Conservation (phyloP, 2,329 filamentous ascomycete species). For the Pseudopyrenochaeta lycopersici region DNA sequence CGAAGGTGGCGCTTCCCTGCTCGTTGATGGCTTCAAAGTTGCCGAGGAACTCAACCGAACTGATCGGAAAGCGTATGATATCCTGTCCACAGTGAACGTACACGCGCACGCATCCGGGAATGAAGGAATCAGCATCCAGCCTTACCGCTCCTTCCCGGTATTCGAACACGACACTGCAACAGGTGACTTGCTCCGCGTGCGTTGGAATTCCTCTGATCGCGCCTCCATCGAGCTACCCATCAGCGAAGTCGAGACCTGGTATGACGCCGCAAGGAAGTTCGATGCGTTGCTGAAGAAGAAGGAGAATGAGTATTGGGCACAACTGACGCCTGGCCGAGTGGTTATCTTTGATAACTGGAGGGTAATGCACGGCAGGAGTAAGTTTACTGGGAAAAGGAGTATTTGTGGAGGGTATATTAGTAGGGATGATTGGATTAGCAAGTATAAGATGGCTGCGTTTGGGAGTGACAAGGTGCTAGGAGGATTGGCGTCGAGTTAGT, state of each 20-base stretch:
- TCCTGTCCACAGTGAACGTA: constrained; percentile 66
- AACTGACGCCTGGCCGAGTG: constrained; percentile 79
- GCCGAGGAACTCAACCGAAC: constrained; percentile 67
- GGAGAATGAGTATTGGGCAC: constrained; percentile 78
- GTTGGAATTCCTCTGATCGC: constrained; percentile 95
- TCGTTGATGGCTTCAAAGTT: constrained; percentile 86
- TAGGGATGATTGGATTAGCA: constrained; percentile 38
- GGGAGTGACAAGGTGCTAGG: constrained; percentile 23
- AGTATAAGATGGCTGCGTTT: constrained; percentile 27
- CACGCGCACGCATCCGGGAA: constrained; percentile 90
- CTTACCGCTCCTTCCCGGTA: constrained; percentile 75
- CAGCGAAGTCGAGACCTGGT: constrained; percentile 71
- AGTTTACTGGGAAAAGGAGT: constrained; percentile 83
- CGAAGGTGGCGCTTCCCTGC: constrained; percentile 77
- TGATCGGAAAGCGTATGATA: constrained; percentile 64
- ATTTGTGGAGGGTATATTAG: constrained; percentile 84
- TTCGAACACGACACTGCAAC: constrained; percentile 66
- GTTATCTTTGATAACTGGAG: constrained; percentile 98
- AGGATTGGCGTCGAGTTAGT: constrained; percentile 13
- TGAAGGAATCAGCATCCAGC: constrained; percentile 79
- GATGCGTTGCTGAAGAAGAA: constrained; percentile 71
- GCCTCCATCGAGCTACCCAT: constrained; percentile 70
- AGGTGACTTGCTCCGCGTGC: constrained; percentile 67
- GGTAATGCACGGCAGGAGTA: constrained; percentile 84
- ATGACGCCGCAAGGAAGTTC: constrained; percentile 79